Evolutionary conservation across 495 filamentous ascomycete species (phyloP).

Genomic region (Xylaria scruposa): DNA sequence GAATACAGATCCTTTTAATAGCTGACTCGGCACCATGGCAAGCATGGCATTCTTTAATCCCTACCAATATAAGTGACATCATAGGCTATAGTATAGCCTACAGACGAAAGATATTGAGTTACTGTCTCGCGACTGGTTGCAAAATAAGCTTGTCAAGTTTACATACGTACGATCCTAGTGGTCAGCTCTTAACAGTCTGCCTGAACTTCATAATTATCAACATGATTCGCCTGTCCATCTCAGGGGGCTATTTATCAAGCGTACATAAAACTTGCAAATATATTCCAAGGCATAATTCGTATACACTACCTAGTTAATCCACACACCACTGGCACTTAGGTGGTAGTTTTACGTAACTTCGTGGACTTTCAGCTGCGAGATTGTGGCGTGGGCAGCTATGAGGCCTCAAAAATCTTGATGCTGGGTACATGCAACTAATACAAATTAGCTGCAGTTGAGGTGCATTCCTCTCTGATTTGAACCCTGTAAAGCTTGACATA

Average conservation of each 20-base stretch:
- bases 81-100: too few species aligned
- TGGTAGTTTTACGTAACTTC: not conserved
- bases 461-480: not conserved
- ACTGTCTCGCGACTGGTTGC: too few species aligned
- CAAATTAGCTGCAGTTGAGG: not conserved
- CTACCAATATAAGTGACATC: not conserved
- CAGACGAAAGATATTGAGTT: too few species aligned
- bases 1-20: too few species aligned
- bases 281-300: too few species aligned
- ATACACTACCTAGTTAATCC: not conserved
- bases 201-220: not conserved
- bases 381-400: constrained; percentile 9
- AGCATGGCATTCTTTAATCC: not conserved
- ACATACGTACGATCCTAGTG: too few species aligned
- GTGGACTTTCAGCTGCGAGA: not conserved
- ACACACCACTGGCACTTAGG: not conserved
- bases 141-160: too few species aligned
- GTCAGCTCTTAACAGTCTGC: not conserved
- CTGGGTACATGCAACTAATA: not conserved
- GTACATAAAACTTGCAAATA: not conserved
- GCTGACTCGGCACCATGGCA: too few species aligned
- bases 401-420: constrained; percentile 1
- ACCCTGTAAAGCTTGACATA: not conserved
- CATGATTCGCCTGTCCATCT: not conserved
- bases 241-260: not conserved